phyloP scores from a whole-genome alignment of 2,329 filamentous ascomycete species.

The Tolypocladium guangdongense region DNA sequence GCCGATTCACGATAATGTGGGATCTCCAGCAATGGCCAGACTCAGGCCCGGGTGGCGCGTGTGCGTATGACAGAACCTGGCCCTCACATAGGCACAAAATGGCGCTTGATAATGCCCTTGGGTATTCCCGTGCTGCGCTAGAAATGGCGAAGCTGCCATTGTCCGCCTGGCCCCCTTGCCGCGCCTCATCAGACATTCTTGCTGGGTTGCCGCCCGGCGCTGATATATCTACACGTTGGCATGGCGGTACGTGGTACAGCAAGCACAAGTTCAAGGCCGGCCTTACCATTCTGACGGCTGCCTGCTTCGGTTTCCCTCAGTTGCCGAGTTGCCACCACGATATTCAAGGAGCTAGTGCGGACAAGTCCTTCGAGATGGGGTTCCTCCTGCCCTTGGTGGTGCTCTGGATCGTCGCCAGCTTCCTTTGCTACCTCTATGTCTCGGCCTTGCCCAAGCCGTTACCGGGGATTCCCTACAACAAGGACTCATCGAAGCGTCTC shows the following conservation, averaged over 20 bases:
- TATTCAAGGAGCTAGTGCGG: background rate
- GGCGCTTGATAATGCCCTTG: background rate
- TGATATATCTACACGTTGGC: background rate
- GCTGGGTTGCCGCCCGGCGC: background rate
- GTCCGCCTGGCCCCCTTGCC: background rate
- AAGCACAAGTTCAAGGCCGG: background rate
- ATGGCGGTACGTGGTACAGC: background rate
- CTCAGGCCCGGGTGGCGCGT: background rate
- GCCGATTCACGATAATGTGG: background rate
- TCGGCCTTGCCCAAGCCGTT: conserved; percentile 10
- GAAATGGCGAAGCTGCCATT: background rate
- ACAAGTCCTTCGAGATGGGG: background rate
- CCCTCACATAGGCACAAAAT: background rate
- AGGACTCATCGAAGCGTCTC: conserved; percentile 6
- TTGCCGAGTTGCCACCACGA: background rate
- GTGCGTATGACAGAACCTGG: background rate
- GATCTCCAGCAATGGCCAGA: background rate
- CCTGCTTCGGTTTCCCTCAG: background rate
- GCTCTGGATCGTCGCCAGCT: background rate
- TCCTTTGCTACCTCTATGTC: conserved; percentile 1
- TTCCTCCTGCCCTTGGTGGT: background rate
- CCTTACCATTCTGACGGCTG: background rate
- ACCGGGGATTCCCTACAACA: conserved; percentile 17
- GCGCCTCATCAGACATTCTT: background rate
- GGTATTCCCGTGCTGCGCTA: background rate